phyloP scores from a whole-genome alignment of 129 eudicot genomes.

The Artemisia argyi region DNA sequence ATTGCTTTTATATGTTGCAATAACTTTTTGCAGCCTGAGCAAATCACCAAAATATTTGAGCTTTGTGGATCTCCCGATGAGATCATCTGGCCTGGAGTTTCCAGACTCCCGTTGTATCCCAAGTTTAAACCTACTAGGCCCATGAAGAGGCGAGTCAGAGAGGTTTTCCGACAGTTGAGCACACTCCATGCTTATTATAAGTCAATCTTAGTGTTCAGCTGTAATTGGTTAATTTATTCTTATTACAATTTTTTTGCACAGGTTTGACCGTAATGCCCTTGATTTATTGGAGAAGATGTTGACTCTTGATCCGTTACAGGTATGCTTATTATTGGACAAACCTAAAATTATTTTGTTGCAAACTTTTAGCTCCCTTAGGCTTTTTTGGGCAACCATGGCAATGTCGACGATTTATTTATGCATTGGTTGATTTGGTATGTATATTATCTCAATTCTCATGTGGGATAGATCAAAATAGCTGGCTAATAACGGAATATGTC shows the following conservation, averaged over 20 bases:
- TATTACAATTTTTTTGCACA: conserved; percentile 15
- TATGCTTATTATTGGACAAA: conserved; percentile 25
- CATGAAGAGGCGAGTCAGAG: conserved; percentile 78
- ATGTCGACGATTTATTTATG: neutral
- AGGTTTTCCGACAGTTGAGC: conserved; percentile 89
- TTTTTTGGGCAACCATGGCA: neutral
- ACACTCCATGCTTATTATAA: conserved; percentile 17
- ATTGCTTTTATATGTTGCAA: neutral
- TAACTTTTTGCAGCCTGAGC: conserved; percentile 67
- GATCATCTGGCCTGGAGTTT: conserved; percentile 90
- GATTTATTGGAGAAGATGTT: conserved; percentile 87
- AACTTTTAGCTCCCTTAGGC: neutral
- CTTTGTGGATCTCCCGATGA: conserved; percentile 91
- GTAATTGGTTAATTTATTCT: neutral
- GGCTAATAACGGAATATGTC: neutral
- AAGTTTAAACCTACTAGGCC: conserved; percentile 72
- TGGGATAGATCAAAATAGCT: neutral
- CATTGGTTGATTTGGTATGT: neutral
- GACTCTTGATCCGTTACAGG: conserved; percentile 94
- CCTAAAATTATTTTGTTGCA: conserved; percentile 1
- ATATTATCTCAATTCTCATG: neutral
- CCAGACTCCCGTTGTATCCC: conserved; percentile 69
- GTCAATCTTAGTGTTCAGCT: neutral
- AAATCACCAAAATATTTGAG: conserved; percentile 73
- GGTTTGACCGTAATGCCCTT: conserved; percentile 86